Conservation (phyloP, 2,329 filamentous ascomycete species). For the Fusarium sarcochroum region DNA sequence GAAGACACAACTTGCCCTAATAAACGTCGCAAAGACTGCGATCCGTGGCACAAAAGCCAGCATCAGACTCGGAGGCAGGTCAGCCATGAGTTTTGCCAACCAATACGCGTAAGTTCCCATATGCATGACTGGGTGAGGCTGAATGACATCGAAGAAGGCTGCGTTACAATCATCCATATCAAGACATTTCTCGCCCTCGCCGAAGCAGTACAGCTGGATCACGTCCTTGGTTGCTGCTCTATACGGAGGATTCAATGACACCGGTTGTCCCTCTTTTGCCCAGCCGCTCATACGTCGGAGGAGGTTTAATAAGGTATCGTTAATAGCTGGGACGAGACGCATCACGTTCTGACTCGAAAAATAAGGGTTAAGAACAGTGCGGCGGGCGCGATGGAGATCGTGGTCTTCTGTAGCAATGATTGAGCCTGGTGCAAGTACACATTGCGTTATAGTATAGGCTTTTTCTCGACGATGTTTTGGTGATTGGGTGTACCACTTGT, state of each 20-base stretch:
- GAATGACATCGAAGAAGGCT: constrained; percentile 46
- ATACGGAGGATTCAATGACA: constrained; percentile 17
- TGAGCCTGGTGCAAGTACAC: constrained; percentile 13
- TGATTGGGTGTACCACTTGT: constrained; percentile 39
- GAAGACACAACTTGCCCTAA: not conserved
- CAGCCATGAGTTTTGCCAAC: constrained; percentile 37
- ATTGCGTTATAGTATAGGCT: constrained; percentile 13
- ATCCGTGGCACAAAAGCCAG: constrained; percentile 30
- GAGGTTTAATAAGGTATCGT: constrained; percentile 21
- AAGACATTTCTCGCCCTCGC: constrained; percentile 46
- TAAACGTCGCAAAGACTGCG: constrained; percentile 10
- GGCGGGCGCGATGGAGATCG: constrained; percentile 41
- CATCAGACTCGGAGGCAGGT: constrained; percentile 42
- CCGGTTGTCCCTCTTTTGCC: constrained; percentile 6
- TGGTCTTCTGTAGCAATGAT: constrained; percentile 43
- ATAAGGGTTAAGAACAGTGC: constrained; percentile 41
- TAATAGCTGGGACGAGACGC: constrained; percentile 29
- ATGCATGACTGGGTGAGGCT: constrained; percentile 33
- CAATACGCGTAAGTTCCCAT: constrained; percentile 43
- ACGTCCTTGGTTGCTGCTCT: constrained; percentile 40
- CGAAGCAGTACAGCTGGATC: constrained; percentile 39
- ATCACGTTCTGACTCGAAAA: constrained; percentile 45
- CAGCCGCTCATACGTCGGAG: constrained; percentile 20
- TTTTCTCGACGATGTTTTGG: constrained; percentile 26
- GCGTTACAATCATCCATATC: constrained; percentile 50